Percentiles rank a stretch among this genome's conserved stretches.
phyloP scores from a whole-genome alignment of 768 basidiomycete species.

The Agaricus blazei region DNA sequence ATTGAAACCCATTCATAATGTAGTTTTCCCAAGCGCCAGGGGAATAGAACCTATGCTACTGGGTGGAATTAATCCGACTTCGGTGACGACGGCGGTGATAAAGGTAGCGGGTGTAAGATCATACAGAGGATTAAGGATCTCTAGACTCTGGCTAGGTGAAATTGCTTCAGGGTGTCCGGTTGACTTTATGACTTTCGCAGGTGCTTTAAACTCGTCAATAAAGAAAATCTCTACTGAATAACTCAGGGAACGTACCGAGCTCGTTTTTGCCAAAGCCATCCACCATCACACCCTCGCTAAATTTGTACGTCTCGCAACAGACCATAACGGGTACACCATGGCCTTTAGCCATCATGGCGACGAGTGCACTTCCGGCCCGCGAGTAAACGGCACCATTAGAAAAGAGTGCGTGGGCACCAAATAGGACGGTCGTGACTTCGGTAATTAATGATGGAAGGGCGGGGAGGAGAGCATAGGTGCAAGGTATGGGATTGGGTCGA shows the following conservation, averaged over 20 bases:
- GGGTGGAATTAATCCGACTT: constrained; percentile 93
- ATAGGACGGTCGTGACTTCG: constrained; percentile 77
- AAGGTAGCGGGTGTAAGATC: constrained; percentile 89
- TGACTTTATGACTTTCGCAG: constrained; percentile 26
- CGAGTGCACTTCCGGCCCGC: constrained; percentile 90
- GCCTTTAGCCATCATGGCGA: constrained; percentile 93
- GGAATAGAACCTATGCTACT: constrained; percentile 86
- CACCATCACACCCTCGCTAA: constrained; percentile 85
- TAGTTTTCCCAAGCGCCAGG: constrained; percentile 55
- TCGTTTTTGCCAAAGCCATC: constrained; percentile 97
- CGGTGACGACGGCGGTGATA: constrained; percentile 95
- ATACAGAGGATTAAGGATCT: constrained; percentile 84
- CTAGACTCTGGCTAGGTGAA: constrained; percentile 48
- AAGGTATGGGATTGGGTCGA: constrained; percentile 59
- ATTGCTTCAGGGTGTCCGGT: constrained; percentile 19
- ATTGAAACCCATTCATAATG: constrained; percentile 24
- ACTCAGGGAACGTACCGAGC: constrained; percentile 52
- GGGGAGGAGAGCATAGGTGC: constrained; percentile 89
- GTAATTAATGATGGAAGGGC: constrained; percentile 77
- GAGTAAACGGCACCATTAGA: constrained; percentile 94
- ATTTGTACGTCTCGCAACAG: constrained; percentile 99
- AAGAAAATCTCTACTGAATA: background rate
- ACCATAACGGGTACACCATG: constrained; percentile 91
- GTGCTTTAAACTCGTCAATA: constrained; percentile 22
- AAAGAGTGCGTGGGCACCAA: constrained; percentile 93